These are phyloP conservation scores for Phytopythium chamaehyphon DNA, from an alignment of 352 stramenopile genomes.

Conservation along the genomic window DNA sequence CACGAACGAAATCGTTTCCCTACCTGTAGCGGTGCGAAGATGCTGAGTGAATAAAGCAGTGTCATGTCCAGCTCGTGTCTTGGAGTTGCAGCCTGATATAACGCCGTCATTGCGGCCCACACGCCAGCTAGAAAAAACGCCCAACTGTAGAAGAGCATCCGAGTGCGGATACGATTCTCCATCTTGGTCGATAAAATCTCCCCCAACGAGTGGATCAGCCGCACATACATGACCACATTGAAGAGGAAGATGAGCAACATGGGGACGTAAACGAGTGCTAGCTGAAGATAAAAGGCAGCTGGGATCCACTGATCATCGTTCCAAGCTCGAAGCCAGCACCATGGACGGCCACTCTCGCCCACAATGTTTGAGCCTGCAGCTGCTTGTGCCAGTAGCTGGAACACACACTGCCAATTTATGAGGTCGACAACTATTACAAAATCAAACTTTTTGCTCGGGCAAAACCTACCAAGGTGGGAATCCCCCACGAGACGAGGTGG, in stretches of 20 bases:
- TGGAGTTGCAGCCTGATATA: constrained; percentile 43
- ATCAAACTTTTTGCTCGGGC: background rate
- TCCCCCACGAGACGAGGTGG: constrained; percentile 61
- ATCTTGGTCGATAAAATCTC: constrained; percentile 58
- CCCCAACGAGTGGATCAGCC: constrained; percentile 56
- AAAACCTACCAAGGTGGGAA: constrained; percentile 33
- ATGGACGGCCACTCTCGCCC: constrained; percentile 57
- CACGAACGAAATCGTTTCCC: background rate
- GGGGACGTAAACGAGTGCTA: constrained; percentile 57
- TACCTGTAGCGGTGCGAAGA: constrained; percentile 73
- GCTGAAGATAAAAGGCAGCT: constrained; percentile 50
- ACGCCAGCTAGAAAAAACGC: constrained; percentile 52
- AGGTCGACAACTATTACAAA: too few species aligned
- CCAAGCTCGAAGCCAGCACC: constrained; percentile 79
- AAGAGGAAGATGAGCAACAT: constrained; percentile 46
- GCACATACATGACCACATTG: constrained; percentile 61
- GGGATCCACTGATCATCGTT: constrained; percentile 47
- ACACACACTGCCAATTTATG: constrained; percentile 26
- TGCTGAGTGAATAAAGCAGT: constrained; percentile 62
- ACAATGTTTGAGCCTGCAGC: constrained; percentile 42
- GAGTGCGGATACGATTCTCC: constrained; percentile 62
- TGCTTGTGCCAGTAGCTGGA: constrained; percentile 42
- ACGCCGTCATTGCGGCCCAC: constrained; percentile 34
- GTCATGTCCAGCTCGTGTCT: constrained; percentile 38
- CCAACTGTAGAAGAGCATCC: constrained; percentile 63